Conservation (phyloP, 148 eudicot species). For the Rhododendron molle region DNA sequence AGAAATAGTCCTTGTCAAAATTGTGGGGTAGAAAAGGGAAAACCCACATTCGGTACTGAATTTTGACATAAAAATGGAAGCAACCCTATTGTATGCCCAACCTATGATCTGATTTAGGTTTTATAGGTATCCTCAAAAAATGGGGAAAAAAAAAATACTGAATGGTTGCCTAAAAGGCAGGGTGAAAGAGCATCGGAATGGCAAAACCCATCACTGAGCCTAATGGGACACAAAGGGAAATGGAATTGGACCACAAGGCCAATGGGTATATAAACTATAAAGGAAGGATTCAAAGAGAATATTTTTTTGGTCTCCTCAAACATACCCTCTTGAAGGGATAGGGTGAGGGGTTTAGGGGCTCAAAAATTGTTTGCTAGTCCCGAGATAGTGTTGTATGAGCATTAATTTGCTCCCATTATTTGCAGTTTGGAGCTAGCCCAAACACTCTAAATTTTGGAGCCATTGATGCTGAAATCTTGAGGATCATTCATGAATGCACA, state of each 20-base stretch:
- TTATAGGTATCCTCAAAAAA: neutral
- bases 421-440: neutral
- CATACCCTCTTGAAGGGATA: constrained; percentile 1
- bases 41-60: neutral
- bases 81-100: neutral
- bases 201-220: constrained; percentile 24
- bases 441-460: neutral
- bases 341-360: constrained; percentile 25
- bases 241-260: constrained; percentile 8
- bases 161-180: constrained; percentile 22
- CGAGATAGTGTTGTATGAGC: constrained; percentile 9
- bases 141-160: neutral
- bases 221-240: constrained; percentile 16
- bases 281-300: constrained; percentile 1
- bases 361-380: constrained; percentile 22
- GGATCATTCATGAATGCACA: neutral
- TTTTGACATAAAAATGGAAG: neutral
- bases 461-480: neutral
- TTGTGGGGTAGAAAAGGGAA: neutral
- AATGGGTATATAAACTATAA: neutral
- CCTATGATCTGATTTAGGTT: neutral
- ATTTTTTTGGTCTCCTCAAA: constrained; percentile 7
- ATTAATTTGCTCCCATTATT: constrained; percentile 8
- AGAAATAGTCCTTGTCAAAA: neutral
- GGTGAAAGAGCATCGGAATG: constrained; percentile 23